Evolutionary conservation across 164 flowering plant genomes (phyloP).

Genomic region (Platanus orientalis): DNA sequence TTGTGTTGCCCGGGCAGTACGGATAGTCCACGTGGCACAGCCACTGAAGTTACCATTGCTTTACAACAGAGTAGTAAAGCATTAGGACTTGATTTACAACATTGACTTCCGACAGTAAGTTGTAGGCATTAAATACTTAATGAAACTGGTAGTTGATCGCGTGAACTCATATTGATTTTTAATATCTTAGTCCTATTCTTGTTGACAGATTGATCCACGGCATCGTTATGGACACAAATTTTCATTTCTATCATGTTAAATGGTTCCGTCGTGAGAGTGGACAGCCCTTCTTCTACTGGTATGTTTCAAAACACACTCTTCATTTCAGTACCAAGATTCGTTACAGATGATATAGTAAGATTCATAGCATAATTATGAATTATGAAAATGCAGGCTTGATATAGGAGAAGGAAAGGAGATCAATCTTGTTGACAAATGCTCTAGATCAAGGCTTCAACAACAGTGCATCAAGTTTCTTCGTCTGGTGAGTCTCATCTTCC

Average conservation of each 20-base stretch:
- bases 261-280: conserved; percentile 53
- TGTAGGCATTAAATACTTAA: neutral
- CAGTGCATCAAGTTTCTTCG: conserved; percentile 77
- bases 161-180: neutral
- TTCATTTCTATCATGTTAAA: conserved; percentile 54
- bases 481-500: conserved; percentile 72
- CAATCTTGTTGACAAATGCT: conserved; percentile 43
- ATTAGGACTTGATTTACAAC: conserved; percentile 91
- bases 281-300: conserved; percentile 85
- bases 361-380: neutral
- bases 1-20: no score
- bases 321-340: no score
- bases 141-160: neutral
- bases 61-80: no score
- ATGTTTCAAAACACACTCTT: neutral
- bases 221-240: conserved; percentile 71
- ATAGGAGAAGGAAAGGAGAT: conserved; percentile 70
- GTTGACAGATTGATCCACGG: conserved; percentile 80
- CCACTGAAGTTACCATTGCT: no score
- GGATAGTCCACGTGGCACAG: no score
- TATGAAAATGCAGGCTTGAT: conserved; percentile 52
- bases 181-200: no score
- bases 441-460: conserved; percentile 41
- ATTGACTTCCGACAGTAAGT: conserved; percentile 97
- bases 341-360: no score